Percentiles rank a stretch among this genome's conserved stretches.
Conservation (phyloP, 495 filamentous ascomycete genomes). For the Neurospora tetraspora region DNA sequence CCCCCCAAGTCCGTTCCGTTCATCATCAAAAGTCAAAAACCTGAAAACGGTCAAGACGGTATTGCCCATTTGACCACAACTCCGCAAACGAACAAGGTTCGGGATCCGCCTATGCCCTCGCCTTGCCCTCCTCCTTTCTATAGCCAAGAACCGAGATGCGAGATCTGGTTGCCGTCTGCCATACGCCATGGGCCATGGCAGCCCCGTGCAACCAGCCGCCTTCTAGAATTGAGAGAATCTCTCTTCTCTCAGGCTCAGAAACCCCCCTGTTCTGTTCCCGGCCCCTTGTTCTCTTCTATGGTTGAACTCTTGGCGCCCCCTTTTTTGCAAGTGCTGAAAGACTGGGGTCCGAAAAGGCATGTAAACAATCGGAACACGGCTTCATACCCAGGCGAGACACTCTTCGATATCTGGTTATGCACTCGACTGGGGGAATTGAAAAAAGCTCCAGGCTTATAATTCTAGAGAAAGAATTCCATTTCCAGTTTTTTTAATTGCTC, state of each 20-base stretch:
- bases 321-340: not conserved
- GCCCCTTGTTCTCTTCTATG: not conserved
- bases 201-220: not conserved
- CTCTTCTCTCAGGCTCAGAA: not conserved
- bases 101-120: not conserved
- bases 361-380: not conserved
- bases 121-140: not conserved
- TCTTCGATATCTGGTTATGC: not conserved
- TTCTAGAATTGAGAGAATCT: not conserved
- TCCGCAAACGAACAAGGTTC: not conserved
- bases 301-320: not conserved
- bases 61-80: not conserved
- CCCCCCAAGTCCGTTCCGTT: too few species aligned
- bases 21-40: not conserved
- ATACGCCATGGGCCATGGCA: not conserved
- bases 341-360: not conserved
- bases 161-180: not conserved
- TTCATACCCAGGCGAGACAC: not conserved
- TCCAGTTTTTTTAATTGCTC: not conserved
- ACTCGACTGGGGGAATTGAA: not conserved
- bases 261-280: not conserved
- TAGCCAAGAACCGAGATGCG: not conserved
- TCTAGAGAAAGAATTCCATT: too few species aligned
- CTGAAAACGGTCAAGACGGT: not conserved
- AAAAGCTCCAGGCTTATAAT: too few species aligned